A percentile compares a stretch with the other conserved stretches of the same genome.
Evolutionary conservation across 768 basidiomycete genomes (phyloP).

Genomic region (Coprinopsis sp.): DNA sequence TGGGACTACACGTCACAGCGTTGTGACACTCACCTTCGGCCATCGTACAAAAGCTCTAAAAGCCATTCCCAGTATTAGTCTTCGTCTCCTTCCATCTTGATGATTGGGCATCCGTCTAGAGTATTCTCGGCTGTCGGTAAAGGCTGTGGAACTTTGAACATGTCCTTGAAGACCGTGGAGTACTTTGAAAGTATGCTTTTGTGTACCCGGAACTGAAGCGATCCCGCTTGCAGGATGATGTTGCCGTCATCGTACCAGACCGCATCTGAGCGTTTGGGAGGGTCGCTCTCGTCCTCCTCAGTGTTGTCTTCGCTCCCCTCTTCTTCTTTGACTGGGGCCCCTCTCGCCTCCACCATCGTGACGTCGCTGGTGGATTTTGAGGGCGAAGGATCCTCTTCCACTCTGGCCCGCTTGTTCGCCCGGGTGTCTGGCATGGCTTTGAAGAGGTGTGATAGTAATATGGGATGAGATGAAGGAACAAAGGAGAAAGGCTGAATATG

Average conservation of each 20-base stretch:
- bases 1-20: neutral
- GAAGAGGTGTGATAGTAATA: no score
- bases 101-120: neutral
- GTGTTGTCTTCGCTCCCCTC: no score
- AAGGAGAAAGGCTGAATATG: no score
- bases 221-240: conserved; percentile 9
- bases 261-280: no score
- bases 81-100: neutral
- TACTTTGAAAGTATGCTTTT: conserved; percentile 4
- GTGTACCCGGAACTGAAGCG: conserved; percentile 7
- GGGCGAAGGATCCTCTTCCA: no score
- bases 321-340: no score
- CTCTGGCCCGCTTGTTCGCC: no score
- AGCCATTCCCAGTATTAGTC: neutral
- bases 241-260: conserved; percentile 15
- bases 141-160: conserved; percentile 6
- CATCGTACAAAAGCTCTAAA: neutral
- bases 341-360: no score
- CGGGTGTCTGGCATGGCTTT: no score
- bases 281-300: no score
- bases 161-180: conserved; percentile 4
- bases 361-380: no score
- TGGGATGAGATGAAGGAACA: no score
- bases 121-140: neutral
- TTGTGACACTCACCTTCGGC: neutral